phyloP scores from a whole-genome alignment of 306 rosid genomes.

The Dryas alaskensis region DNA sequence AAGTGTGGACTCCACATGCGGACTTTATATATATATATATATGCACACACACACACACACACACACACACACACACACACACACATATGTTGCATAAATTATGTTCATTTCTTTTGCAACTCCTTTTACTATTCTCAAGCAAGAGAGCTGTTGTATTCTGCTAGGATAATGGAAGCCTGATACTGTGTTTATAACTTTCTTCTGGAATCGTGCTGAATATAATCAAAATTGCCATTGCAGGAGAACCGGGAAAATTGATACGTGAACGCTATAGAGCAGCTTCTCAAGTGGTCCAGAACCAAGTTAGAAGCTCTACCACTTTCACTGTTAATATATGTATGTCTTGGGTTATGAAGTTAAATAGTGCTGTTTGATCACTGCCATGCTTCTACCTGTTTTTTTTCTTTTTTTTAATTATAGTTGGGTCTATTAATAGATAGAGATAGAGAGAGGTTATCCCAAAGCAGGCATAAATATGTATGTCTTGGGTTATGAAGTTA shows the following conservation, averaged over 20 bases:
- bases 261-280: constrained; percentile 96
- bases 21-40: not conserved
- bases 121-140: not conserved
- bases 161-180: not conserved
- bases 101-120: not conserved
- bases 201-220: not conserved
- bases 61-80: too few species aligned
- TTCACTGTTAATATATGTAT: constrained; percentile 58
- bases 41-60: too few species aligned
- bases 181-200: not conserved
- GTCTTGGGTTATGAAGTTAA: constrained; percentile 52
- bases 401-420: not conserved
- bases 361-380: constrained; percentile 19
- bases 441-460: not conserved
- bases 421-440: not conserved
- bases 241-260: constrained; percentile 93
- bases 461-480: constrained; percentile 9
- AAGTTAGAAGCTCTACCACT: constrained; percentile 85
- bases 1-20: too few species aligned
- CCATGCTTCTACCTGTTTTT: constrained; percentile 12
- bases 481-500: constrained; percentile 55
- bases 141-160: not conserved
- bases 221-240: constrained; percentile 30
- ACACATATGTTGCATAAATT: too few species aligned
- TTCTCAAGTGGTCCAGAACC: constrained; percentile 97